phyloP scores from a whole-genome alignment of 768 basidiomycete species.

The Collybia mongolica region DNA sequence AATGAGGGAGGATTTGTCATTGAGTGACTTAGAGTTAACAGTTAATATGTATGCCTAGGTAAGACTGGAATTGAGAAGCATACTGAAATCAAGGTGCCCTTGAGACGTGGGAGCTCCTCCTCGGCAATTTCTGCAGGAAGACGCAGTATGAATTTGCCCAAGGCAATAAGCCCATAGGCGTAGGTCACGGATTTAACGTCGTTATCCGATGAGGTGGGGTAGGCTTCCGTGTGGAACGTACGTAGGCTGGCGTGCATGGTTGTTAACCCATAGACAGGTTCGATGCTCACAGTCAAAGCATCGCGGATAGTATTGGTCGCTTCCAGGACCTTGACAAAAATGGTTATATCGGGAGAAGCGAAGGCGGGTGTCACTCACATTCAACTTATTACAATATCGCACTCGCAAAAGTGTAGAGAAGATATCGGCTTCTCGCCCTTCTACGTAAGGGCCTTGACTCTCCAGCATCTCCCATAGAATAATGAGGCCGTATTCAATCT shows the following conservation, averaged over 20 bases:
- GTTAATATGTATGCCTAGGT: not conserved
- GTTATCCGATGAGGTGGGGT: constrained; percentile 38
- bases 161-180: constrained; percentile 80
- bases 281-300: constrained; percentile 64
- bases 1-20: constrained; percentile 69
- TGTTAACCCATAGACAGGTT: constrained; percentile 83
- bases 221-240: constrained; percentile 55
- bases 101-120: constrained; percentile 81
- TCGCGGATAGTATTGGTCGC: constrained; percentile 84
- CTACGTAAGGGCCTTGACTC: constrained; percentile 68
- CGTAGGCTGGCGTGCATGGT: constrained; percentile 76
- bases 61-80: constrained; percentile 20
- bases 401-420: constrained; percentile 70
- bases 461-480: constrained; percentile 83
- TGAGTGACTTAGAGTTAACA: constrained; percentile 54
- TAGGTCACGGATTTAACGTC: constrained; percentile 65
- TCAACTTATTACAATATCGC: constrained; percentile 69
- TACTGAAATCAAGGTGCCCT: constrained; percentile 67
- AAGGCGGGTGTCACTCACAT: constrained; percentile 43
- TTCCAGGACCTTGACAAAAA: constrained; percentile 62
- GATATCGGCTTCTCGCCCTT: constrained; percentile 77
- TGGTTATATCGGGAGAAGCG: not conserved
- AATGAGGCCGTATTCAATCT: constrained; percentile 77
- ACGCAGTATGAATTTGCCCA: constrained; percentile 80
- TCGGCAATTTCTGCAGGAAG: constrained; percentile 83